Evolutionary conservation across 805 yeast genomes (phyloP), one percentile per base, ranked within the genome.

Genomic region (Teunomyces atbi): DNA sequence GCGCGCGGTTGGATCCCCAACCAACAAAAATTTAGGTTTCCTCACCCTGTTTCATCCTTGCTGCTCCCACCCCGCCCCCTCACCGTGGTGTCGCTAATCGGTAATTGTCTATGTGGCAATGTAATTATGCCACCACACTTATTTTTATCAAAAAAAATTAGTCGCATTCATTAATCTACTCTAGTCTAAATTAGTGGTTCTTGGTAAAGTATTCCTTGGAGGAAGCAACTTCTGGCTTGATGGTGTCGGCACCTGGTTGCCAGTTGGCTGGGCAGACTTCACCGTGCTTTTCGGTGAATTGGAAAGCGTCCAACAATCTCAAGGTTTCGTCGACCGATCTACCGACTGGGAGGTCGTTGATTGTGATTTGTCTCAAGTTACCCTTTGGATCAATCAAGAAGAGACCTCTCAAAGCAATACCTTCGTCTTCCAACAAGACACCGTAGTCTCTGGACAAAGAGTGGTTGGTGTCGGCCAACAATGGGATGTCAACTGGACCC

Each of bases 181-280:
- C 33, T 30, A 30, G 33, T 23, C 33, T 30, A 30, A n/a, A 50
- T 33, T 78, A 66, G 76, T 82, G 77, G 56, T 77, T 83, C 67
- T 81, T 76, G 57, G 71, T 66, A 86, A 94, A 94, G 82, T 89
- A 92, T 57, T 82, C 79, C 79, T 92, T 92, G 74, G 96, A 91
- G 44, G 74, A 76, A 60, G 88, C 96, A 51, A 91, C 96, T 49
- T 86, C 92, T 46, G 80, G 82, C 72, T 84, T 85, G 77, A 90
- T 89, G 73, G 96, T 87, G 68, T 88, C 96, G 53, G 88, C 71
- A 77, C 99, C 99, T 55, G 71, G 71, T 56, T 66, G 69, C 99
- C 99, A 92, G 95, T 92, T 94, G 70, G 98, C 97, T 65, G 99
- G 99, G 79, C 97, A 91, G 59, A 92, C 99, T 79, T 95, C 97